Evolutionary conservation across 805 yeast species (phyloP), one percentile per base, ranked within the genome.

Genomic region (Starmera amethionina): DNA sequence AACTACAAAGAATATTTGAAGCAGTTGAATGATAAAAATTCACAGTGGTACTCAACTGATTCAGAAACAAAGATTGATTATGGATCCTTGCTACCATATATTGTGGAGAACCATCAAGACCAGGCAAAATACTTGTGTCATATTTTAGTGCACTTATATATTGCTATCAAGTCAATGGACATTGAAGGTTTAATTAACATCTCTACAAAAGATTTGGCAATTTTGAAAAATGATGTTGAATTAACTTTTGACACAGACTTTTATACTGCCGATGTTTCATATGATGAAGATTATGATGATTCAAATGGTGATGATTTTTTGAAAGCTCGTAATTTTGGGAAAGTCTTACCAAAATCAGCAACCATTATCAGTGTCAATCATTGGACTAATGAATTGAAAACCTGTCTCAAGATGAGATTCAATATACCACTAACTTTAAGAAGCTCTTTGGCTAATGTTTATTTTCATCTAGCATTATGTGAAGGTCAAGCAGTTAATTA

Each of bases 301-400:
- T 55, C 56, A 16, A 70, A 63, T 8, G 66, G 64, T 6, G 63
- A 55, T 27, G 64, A 60, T 16, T 62, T 60, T 37, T 59, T 59
- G 5, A 64, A 68, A 19, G 59, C 67, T 35, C 61, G 67, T 39
- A 56, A 62, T 16, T 79, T 79, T 36, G 79, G 81, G 43, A 79
- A 77, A 47, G 70, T 77, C 9, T 69, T 79, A 1, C 76, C 82
- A 2, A 70, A 73, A 47, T 76, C 86, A 1, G 82, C 93, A 0
- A 76, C 93, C 0, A 80, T 85, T 7, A 77, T 83, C 7, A 72
- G 79, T 35, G 81, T 87, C 8, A 72, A 80, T 40, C 84, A 82
- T 43, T 89, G 96, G 95, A 82, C 96, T 0, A 79, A 82, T 40
- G 97, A 88, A 56, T 68, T 90, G 46, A 72, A 76, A 38, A 79